Evolutionary conservation across 768 basidiomycete species (phyloP).

Genomic region (Candolleomyces aberdarensis): DNA sequence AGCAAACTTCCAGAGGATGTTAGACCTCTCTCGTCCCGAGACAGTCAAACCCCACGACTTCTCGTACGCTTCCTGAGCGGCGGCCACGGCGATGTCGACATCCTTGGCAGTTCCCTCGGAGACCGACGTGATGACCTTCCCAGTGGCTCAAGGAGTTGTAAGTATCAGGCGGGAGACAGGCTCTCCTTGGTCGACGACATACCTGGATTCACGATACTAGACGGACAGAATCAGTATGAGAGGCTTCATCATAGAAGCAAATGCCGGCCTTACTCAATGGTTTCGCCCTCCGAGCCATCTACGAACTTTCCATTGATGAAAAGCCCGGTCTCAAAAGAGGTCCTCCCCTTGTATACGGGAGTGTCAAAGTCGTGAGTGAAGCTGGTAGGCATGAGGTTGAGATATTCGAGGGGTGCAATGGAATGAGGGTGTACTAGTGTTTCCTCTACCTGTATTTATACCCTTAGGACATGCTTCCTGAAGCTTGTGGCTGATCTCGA

Average conservation of each 20-base stretch:
- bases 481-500: too few species aligned
- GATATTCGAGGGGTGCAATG: neutral
- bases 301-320: slow-evolving; percentile 25
- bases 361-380: slow-evolving; percentile 51
- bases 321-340: slow-evolving; percentile 53
- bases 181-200: neutral
- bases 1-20: slow-evolving; percentile 28
- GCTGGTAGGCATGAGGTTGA: slow-evolving; percentile 29
- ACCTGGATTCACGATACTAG: slow-evolving; percentile 56
- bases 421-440: too few species aligned
- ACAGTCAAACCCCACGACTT: slow-evolving; percentile 64
- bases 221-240: neutral
- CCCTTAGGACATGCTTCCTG: too few species aligned
- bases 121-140: slow-evolving; percentile 49
- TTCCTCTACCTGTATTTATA: too few species aligned
- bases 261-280: slow-evolving; percentile 19
- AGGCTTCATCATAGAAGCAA: neutral
- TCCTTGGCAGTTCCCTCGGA: slow-evolving; percentile 43
- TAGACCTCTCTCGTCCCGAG: slow-evolving; percentile 36
- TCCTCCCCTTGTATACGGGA: slow-evolving; percentile 54
- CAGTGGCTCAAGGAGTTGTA: slow-evolving; percentile 42
- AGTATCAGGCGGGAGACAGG: neutral
- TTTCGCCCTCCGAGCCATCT: slow-evolving; percentile 16
- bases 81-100: slow-evolving; percentile 56
- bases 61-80: slow-evolving; percentile 52